These are phyloP conservation scores for Microthlaspi erraticum DNA, from an alignment of 345 rosid genomes.

Conservation along the genomic window DNA sequence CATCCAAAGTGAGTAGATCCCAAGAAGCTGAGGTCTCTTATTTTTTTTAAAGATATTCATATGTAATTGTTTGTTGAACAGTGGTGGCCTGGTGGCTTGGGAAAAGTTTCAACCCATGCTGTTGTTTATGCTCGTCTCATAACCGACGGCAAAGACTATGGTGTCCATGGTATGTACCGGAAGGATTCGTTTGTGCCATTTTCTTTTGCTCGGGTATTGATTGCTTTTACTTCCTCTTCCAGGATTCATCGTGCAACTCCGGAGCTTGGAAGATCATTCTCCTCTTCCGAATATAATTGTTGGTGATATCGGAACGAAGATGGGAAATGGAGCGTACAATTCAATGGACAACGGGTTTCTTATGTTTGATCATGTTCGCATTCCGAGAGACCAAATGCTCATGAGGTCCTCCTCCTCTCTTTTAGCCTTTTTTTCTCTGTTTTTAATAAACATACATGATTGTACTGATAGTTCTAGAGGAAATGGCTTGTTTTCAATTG, in stretches of 20 bases:
- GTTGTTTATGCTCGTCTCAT: slow-evolving; percentile 92
- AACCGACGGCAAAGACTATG: slow-evolving; percentile 73
- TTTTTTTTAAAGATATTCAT: slow-evolving; percentile 18
- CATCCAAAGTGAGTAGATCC: slow-evolving; percentile 74
- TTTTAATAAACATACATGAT: slow-evolving; percentile 8
- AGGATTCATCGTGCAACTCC: slow-evolving; percentile 97
- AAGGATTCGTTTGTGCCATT: not conserved
- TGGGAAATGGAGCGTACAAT: slow-evolving; percentile 94
- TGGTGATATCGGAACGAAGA: slow-evolving; percentile 95
- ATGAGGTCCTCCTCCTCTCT: slow-evolving; percentile 66
- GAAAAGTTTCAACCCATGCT: slow-evolving; percentile 90
- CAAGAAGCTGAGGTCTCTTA: not conserved
- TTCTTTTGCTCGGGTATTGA: slow-evolving; percentile 13
- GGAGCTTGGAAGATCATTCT: slow-evolving; percentile 91
- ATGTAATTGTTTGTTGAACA: slow-evolving; percentile 39
- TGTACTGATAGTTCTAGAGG: slow-evolving; percentile 22
- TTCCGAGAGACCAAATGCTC: slow-evolving; percentile 94
- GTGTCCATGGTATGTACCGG: slow-evolving; percentile 77
- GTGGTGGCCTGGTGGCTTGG: slow-evolving; percentile 99
- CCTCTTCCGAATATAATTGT: slow-evolving; percentile 93
- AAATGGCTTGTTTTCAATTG: slow-evolving; percentile 3
- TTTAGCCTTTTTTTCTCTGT: slow-evolving; percentile 18
- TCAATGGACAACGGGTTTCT: slow-evolving; percentile 95
- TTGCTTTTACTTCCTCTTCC: slow-evolving; percentile 42
- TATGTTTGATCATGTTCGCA: slow-evolving; percentile 87